phyloP scores from a whole-genome alignment of 495 filamentous ascomycete species.

The Podospora bellae-mahoneyi region DNA sequence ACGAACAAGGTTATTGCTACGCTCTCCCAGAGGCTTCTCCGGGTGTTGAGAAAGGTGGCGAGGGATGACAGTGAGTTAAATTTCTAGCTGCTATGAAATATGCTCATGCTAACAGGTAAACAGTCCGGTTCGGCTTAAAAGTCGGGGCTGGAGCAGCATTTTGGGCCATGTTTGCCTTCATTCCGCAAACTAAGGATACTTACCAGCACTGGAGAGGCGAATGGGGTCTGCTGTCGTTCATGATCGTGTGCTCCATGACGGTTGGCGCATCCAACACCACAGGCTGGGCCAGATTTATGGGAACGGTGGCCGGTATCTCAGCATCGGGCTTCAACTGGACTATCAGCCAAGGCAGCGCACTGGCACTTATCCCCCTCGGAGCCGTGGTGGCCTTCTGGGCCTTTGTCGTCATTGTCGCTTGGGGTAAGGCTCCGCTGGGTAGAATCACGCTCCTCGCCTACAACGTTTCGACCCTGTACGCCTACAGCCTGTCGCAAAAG shows the following conservation, averaged over 20 bases:
- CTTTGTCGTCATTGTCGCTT: slow-evolving; percentile 83
- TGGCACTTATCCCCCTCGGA: slow-evolving; percentile 70
- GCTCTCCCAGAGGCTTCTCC: slow-evolving; percentile 39
- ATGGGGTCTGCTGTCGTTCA: slow-evolving; percentile 95
- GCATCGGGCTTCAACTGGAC: slow-evolving; percentile 77
- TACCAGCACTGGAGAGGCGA: slow-evolving; percentile 92
- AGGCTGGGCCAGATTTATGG: slow-evolving; percentile 78
- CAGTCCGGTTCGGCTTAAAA: slow-evolving; percentile 73
- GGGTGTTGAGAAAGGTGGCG: slow-evolving; percentile 40
- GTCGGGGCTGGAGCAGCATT: slow-evolving; percentile 84
- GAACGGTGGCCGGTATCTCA: slow-evolving; percentile 76
- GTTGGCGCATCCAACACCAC: slow-evolving; percentile 94
- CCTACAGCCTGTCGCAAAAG: slow-evolving; percentile 77
- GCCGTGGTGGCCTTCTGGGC: slow-evolving; percentile 77
- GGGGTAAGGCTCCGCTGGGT: slow-evolving; percentile 83
- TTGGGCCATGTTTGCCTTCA: slow-evolving; percentile 82
- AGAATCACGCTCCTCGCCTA: slow-evolving; percentile 92
- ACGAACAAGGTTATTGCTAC: slow-evolving; percentile 34
- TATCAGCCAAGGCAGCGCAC: slow-evolving; percentile 65
- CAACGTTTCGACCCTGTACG: slow-evolving; percentile 93
- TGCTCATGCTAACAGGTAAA: slow-evolving; percentile 20
- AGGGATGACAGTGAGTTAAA: slow-evolving; percentile 48
- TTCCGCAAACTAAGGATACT: slow-evolving; percentile 69
- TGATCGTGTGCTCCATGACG: slow-evolving; percentile 97
- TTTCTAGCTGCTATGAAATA: too few species aligned